These are phyloP conservation scores for Komagataella populi DNA, from an alignment of 805 yeast species.

Conservation along the genomic window DNA sequence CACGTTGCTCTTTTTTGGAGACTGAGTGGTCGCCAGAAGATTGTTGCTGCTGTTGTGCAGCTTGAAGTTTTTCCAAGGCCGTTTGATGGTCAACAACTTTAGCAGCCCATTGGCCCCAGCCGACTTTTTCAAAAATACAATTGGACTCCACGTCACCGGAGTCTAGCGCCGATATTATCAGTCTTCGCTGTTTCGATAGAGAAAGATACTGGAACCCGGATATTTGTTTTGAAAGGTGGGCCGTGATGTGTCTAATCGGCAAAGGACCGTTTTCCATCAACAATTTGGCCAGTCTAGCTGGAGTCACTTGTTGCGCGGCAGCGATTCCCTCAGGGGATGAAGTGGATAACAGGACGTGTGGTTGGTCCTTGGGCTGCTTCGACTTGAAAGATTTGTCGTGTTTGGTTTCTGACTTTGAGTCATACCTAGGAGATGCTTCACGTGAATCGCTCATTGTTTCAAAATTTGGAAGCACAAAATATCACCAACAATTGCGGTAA, in stretches of 20 bases:
- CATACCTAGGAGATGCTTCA: neutral
- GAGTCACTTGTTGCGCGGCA: slow-evolving; percentile 77
- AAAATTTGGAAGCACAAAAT: neutral
- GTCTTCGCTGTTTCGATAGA: slow-evolving; percentile 76
- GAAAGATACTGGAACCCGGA: slow-evolving; percentile 71
- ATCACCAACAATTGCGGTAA: neutral
- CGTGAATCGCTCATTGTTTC: neutral
- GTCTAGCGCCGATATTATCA: slow-evolving; percentile 83
- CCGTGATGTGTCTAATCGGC: slow-evolving; percentile 82
- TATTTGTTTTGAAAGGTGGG: slow-evolving; percentile 60
- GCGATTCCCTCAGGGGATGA: slow-evolving; percentile 82
- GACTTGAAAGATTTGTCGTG: neutral
- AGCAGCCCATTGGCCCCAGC: slow-evolving; percentile 98
- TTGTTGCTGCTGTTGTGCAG: neutral
- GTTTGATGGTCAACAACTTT: slow-evolving; percentile 13
- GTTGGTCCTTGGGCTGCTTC: neutral
- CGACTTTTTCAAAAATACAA: slow-evolving; percentile 79
- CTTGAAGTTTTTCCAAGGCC: neutral
- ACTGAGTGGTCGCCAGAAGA: neutral
- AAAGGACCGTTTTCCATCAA: slow-evolving; percentile 69
- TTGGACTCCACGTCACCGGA: slow-evolving; percentile 46
- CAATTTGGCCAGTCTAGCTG: slow-evolving; percentile 58
- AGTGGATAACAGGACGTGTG: slow-evolving; percentile 36
- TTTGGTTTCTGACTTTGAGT: neutral
- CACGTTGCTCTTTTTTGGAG: neutral